A percentile compares a stretch with the other conserved stretches of the same genome.
Conservation (phyloP, 345 rosid genomes). For the Camelina neglecta region DNA sequence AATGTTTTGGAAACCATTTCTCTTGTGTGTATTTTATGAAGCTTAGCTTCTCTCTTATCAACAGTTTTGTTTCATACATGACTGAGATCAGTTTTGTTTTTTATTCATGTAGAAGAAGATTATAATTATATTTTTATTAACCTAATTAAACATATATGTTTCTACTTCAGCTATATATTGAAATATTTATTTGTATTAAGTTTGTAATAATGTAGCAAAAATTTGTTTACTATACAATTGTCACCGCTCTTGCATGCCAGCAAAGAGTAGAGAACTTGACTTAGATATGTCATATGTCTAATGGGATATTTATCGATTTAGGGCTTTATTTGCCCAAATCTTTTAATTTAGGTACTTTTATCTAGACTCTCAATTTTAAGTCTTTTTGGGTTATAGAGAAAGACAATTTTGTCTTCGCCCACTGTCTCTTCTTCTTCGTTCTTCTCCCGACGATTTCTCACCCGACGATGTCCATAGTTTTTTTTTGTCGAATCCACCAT, state of each 20-base stretch:
- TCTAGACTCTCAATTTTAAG: too few relatives aligned
- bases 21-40: too few relatives aligned
- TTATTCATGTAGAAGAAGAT: background rate
- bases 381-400: too few relatives aligned
- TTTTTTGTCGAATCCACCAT: too few relatives aligned
- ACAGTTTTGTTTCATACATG: background rate
- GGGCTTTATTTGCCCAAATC: too few relatives aligned
- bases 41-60: too few relatives aligned
- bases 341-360: too few relatives aligned
- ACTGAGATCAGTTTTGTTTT: background rate
- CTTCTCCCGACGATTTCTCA: too few relatives aligned
- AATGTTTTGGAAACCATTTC: slow-evolving; percentile 2
- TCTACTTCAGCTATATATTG: background rate
- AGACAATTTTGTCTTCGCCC: too few relatives aligned
- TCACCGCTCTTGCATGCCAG: background rate
- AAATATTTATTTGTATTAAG: background rate
- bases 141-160: background rate
- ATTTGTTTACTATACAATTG: background rate
- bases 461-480: too few relatives aligned
- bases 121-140: background rate
- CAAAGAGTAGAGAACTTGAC: background rate
- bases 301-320: too few relatives aligned
- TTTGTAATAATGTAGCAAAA: background rate
- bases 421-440: too few relatives aligned
- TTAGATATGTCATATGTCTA: background rate